These are phyloP conservation scores for Plasmodium malariae DNA, from an alignment of 169 alveolate genomes.

Conservation along the genomic window DNA sequence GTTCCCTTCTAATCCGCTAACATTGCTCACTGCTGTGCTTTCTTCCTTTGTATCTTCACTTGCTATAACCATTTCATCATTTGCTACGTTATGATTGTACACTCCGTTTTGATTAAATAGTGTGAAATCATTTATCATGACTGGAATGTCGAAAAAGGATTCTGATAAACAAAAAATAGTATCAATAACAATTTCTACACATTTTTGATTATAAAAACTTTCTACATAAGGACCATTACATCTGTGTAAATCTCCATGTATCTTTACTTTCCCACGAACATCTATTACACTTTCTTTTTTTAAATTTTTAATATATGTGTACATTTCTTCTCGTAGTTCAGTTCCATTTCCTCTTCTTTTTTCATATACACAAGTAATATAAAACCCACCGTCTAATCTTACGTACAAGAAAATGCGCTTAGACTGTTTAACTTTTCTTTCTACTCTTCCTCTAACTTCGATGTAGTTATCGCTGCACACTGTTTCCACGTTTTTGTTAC, in stretches of 20 bases:
- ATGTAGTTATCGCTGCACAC: not conserved
- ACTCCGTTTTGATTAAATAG: too few relatives aligned
- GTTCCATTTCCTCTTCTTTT: not conserved
- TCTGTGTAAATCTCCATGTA: slow-evolving; percentile 20
- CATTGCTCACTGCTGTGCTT: too few relatives aligned
- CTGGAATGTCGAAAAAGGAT: slow-evolving; percentile 16
- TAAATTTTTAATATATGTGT: slow-evolving; percentile 45
- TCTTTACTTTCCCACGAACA: slow-evolving; percentile 25
- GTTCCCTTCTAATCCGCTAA: too few relatives aligned
- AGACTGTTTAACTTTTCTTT: slow-evolving; percentile 33
- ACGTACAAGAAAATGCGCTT: slow-evolving; percentile 37
- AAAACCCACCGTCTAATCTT: slow-evolving; percentile 30
- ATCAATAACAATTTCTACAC: slow-evolving; percentile 11
- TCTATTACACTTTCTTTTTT: slow-evolving; percentile 51
- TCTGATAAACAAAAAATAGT: slow-evolving; percentile 17
- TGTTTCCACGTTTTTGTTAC: not conserved
- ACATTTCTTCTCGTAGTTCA: slow-evolving; percentile 1
- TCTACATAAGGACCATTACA: slow-evolving; percentile 19
- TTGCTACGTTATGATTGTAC: too few relatives aligned
- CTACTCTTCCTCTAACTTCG: slow-evolving; percentile 35
- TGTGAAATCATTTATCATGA: slow-evolving; percentile 20
- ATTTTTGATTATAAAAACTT: slow-evolving; percentile 26
- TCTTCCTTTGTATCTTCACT: too few relatives aligned
- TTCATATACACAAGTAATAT: slow-evolving; percentile 50
- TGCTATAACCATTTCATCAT: too few relatives aligned